Conservation (phyloP, 2,329 filamentous ascomycete genomes). For the Colletotrichum sp. region DNA sequence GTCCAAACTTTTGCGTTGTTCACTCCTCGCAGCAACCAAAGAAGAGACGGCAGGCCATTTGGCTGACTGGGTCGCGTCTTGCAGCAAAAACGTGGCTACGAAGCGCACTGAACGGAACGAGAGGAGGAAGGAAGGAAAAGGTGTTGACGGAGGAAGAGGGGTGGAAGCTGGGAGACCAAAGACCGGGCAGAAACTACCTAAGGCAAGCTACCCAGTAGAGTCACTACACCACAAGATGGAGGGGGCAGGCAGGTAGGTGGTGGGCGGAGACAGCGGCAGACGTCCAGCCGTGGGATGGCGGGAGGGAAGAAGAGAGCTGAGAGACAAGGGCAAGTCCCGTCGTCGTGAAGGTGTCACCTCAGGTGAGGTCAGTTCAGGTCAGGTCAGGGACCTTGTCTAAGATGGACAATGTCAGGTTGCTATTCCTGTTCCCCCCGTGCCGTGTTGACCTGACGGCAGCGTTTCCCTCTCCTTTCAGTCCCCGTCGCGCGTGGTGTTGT, state of each 20-base stretch:
- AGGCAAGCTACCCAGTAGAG: not conserved
- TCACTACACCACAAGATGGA: not conserved
- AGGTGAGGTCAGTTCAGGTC: not conserved
- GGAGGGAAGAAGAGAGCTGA: not conserved
- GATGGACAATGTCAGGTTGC: not conserved
- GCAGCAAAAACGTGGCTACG: not conserved
- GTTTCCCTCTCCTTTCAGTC: not conserved
- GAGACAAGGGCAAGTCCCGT: not conserved
- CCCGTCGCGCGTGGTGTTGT: slow-evolving; percentile 5
- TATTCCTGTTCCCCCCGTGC: not conserved
- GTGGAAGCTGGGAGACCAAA: not conserved
- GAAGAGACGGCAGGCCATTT: not conserved
- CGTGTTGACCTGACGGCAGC: slow-evolving; percentile 5
- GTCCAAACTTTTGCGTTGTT: not conserved
- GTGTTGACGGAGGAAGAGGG: not conserved
- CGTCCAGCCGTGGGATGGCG: slow-evolving; percentile 4
- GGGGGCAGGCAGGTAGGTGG: not conserved
- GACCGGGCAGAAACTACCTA: not conserved
- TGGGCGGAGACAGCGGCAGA: not conserved
- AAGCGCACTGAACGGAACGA: not conserved
- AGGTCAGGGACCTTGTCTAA: not conserved
- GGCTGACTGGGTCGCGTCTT: not conserved
- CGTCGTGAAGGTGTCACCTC: slow-evolving; percentile 15
- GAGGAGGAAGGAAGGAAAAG: not conserved
- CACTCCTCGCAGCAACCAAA: not conserved